Evolutionary conservation across 202 grass and related monocot genomes (phyloP), one percentile per base, ranked within the genome.

Genomic region (Carex sylvatica): DNA sequence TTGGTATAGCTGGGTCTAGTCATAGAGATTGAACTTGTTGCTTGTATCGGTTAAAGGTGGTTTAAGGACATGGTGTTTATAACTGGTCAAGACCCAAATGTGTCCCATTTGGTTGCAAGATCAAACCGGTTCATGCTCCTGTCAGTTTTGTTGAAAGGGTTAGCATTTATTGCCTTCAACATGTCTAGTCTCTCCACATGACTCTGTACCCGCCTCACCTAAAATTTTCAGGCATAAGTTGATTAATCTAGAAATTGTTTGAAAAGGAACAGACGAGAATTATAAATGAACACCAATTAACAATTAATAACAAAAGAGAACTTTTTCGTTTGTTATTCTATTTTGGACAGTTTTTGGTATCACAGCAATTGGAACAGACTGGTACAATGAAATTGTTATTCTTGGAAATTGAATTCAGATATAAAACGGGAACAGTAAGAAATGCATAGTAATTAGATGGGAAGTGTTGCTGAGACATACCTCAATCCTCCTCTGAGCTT

Each of bases 121-220:
- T 92, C 92, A 86, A 86, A 86, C 40, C 62, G 44, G 22, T 82
- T 82, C 30, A 42, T 47, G 51, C 85, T 30, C 2, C 85, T 91
- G 73, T 61, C 74, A 33, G 67, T 87, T 64, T 90, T 86, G 20
- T 86, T 87, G 42, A 92, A 92, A 54, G 91, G 91, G 67, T 92
- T 92, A 14, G 88, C 86, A 77, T 93, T 95, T 86, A 93, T 92
- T 81, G 91, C 89, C 87, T 93, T 99, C 68, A 95, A 88, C 78
- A 83, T 93, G 85, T 99, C 96, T 67, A 95, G 67, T 9, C 70
- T 91, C 76, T 99, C 96, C 63, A 95, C 91, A 72, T 95, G 77
- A 79, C 24, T 85, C 62, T 99, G 96, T 44, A 99, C 56, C 19
- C 93, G 82, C 47, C 85, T 82, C 12, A 95, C 96, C 96, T 99